phyloP scores from a whole-genome alignment of 371 early-diverging fungal species.

The Batkoa obscura region DNA sequence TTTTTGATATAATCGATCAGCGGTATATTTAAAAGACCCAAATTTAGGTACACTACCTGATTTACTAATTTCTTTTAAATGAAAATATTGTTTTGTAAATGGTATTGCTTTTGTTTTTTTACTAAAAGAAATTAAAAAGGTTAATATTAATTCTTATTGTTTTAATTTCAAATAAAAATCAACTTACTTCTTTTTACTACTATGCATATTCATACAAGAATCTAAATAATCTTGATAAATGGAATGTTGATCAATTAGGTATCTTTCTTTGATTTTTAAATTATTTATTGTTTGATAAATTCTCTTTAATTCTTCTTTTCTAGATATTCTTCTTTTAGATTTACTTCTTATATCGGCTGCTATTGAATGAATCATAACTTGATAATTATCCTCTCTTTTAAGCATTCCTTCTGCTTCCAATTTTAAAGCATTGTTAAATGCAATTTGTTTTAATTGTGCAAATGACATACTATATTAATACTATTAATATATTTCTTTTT shows the following conservation, averaged over 20 bases:
- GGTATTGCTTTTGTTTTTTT: slow-evolving; percentile 52
- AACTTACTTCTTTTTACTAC: slow-evolving; percentile 21
- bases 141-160: too few relatives aligned
- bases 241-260: slow-evolving; percentile 65
- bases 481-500: too few relatives aligned
- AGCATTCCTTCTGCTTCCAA: slow-evolving; percentile 45
- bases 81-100: slow-evolving; percentile 89
- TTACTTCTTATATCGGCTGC: slow-evolving; percentile 85
- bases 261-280: slow-evolving; percentile 59
- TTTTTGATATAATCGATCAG: slow-evolving; percentile 74
- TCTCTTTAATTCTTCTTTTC: slow-evolving; percentile 48
- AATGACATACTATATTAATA: neutral
- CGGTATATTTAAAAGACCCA: slow-evolving; percentile 96
- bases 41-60: slow-evolving; percentile 78
- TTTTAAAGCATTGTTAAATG: slow-evolving; percentile 40
- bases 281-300: slow-evolving; percentile 57
- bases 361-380: slow-evolving; percentile 77
- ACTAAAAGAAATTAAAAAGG: slow-evolving; percentile 12
- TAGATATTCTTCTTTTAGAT: slow-evolving; percentile 57
- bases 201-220: slow-evolving; percentile 69
- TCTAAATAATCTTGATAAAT: slow-evolving; percentile 79
- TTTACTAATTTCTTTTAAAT: slow-evolving; percentile 62
- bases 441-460: neutral
- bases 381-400: slow-evolving; percentile 34
- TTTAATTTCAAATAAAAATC: too few relatives aligned